Evolutionary conservation across 2,329 filamentous ascomycete genomes (phyloP).

Genomic region (Claviceps quebecensis): DNA sequence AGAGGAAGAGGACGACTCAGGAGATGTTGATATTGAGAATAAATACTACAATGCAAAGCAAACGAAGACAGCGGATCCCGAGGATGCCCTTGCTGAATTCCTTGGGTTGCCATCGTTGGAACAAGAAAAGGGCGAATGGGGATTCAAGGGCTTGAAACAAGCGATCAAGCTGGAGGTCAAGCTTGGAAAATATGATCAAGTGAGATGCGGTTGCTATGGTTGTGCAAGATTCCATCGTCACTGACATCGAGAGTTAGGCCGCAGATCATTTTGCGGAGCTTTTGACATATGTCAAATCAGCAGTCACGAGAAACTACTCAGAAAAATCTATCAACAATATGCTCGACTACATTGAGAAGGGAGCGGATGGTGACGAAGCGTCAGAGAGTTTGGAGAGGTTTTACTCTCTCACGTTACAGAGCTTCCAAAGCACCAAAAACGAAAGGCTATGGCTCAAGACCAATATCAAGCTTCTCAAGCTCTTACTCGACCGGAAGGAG

Average conservation of each 20-base stretch:
- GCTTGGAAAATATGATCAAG: slow-evolving; percentile 75
- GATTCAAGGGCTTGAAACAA: slow-evolving; percentile 95
- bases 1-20: slow-evolving; percentile 75
- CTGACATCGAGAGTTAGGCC: slow-evolving; percentile 41
- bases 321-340: slow-evolving; percentile 99
- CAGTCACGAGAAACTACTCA: slow-evolving; percentile 94
- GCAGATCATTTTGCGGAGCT: slow-evolving; percentile 88
- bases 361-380: slow-evolving; percentile 51
- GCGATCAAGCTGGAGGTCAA: slow-evolving; percentile 96
- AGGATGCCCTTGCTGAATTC: slow-evolving; percentile 85
- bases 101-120: slow-evolving; percentile 75
- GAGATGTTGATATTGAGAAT: slow-evolving; percentile 93
- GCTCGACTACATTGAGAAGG: slow-evolving; percentile 94
- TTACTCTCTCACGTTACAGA: slow-evolving; percentile 83
- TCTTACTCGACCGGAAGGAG: slow-evolving; percentile 84
- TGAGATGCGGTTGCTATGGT: slow-evolving; percentile 18
- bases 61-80: slow-evolving; percentile 73
- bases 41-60: slow-evolving; percentile 99
- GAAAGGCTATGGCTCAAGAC: slow-evolving; percentile 96
- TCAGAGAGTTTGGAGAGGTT: slow-evolving; percentile 82
- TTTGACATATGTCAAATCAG: slow-evolving; percentile 91
- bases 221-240: background rate
- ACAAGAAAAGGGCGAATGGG: slow-evolving; percentile 91
- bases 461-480: slow-evolving; percentile 86
- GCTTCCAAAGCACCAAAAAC: slow-evolving; percentile 95